These are phyloP conservation scores for Citrus unshiu DNA, from an alignment of 345 rosid genomes.

Conservation along the genomic window DNA sequence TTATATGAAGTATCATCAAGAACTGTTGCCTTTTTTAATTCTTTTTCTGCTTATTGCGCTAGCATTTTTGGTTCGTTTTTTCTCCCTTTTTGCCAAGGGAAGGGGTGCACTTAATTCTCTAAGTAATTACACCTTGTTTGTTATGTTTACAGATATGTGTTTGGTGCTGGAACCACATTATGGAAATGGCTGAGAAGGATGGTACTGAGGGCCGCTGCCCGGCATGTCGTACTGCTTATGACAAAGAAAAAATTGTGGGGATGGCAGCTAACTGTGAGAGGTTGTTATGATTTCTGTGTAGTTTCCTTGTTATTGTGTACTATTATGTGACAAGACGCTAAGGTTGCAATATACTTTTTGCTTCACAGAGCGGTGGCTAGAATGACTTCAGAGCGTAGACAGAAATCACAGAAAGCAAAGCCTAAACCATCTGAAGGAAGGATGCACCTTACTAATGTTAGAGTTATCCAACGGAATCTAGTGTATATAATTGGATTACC, in stretches of 20 bases:
- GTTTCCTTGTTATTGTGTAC: background rate
- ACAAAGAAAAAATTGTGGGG: constrained; percentile 86
- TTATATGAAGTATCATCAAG: background rate
- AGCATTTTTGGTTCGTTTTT: background rate
- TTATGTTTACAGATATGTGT: constrained; percentile 61
- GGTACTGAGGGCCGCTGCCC: constrained; percentile 83
- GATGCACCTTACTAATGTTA: constrained; percentile 56
- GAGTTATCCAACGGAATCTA: constrained; percentile 66
- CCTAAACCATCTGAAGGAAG: constrained; percentile 59
- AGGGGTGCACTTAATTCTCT: background rate
- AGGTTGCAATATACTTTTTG: background rate
- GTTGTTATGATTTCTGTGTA: constrained; percentile 19
- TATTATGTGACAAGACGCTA: background rate
- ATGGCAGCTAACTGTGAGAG: constrained; percentile 75
- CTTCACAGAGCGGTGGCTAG: constrained; percentile 36
- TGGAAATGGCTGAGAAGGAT: constrained; percentile 96
- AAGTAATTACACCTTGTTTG: background rate
- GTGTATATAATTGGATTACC: constrained; percentile 75
- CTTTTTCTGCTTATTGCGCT: background rate
- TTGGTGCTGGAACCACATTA: constrained; percentile 96
- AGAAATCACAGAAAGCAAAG: constrained; percentile 51
- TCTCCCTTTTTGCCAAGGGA: background rate
- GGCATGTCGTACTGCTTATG: constrained; percentile 83
- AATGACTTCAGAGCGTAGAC: constrained; percentile 35
- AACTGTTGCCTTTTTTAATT: background rate